Percentiles rank a stretch among this genome's conserved stretches.
Conservation (phyloP, 306 rosid species). For the Vigna radiata region DNA sequence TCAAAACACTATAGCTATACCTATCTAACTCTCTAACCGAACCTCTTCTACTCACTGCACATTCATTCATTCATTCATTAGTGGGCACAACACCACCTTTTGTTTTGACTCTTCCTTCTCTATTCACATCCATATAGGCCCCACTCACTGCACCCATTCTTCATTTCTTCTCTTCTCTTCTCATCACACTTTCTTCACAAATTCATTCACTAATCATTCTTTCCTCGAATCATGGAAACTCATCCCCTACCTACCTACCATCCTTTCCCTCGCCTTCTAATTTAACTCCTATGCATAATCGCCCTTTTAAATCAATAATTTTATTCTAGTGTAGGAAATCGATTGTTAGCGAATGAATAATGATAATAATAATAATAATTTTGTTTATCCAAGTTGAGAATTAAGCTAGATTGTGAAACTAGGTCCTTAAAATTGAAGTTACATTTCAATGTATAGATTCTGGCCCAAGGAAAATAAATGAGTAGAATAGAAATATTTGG, state of each 20-base stretch:
- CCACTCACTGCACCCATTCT: constrained; percentile 31
- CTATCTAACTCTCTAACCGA: constrained; percentile 43
- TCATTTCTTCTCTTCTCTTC: background rate
- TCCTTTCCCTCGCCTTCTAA: background rate
- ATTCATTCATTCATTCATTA: constrained; percentile 46
- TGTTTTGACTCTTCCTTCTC: background rate
- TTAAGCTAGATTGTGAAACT: background rate
- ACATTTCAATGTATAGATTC: constrained; percentile 8
- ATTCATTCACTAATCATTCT: constrained; percentile 2
- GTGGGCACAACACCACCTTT: constrained; percentile 51
- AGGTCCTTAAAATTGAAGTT: constrained; percentile 8
- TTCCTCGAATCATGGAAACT: background rate
- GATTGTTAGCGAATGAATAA: background rate
- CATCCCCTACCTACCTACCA: background rate
- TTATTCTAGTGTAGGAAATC: too few species aligned
- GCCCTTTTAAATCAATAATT: background rate
- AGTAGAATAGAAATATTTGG: constrained; percentile 26
- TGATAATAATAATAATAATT: background rate
- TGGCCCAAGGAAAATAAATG: constrained; percentile 34
- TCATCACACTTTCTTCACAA: constrained; percentile 29
- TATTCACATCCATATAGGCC: constrained; percentile 23
- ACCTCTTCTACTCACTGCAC: constrained; percentile 39
- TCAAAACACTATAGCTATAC: constrained; percentile 43
- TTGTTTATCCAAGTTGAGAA: background rate
- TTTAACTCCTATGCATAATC: background rate